Conservation (phyloP, 2,329 filamentous ascomycete genomes). For the Teratosphaeria epicoccoides region DNA sequence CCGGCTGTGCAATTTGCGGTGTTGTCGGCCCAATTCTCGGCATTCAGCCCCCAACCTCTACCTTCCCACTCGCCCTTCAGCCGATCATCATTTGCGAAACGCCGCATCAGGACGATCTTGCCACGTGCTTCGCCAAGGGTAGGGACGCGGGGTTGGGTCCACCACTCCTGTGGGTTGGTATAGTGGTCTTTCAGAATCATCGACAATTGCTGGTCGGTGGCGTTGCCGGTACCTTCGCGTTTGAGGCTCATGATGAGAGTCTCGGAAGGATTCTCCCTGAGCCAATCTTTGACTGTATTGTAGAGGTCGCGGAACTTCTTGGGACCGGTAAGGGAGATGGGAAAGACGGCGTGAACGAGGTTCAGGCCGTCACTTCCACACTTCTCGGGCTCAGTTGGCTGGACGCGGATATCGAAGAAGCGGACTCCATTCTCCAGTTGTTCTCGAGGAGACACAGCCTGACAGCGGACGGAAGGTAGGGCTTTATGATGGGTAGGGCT, state of each 20-base stretch:
- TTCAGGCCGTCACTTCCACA: constrained; percentile 51
- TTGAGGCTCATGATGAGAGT: constrained; percentile 80
- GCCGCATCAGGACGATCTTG: constrained; percentile 72
- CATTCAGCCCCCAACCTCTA: constrained; percentile 48
- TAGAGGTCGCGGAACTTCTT: constrained; percentile 71
- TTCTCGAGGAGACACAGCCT: constrained; percentile 63
- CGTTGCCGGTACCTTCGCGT: constrained; percentile 73
- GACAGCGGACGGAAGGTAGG: constrained; percentile 85
- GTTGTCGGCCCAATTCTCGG: constrained; percentile 73
- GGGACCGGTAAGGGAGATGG: constrained; percentile 69
- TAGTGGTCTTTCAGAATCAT: constrained; percentile 66
- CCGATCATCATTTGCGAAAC: constrained; percentile 53
- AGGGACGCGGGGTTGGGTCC: constrained; percentile 65
- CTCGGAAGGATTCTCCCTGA: constrained; percentile 68
- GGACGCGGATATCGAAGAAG: constrained; percentile 85
- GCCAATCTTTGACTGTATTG: constrained; percentile 56
- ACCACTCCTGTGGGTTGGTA: constrained; percentile 55
- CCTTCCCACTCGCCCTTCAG: constrained; percentile 43
- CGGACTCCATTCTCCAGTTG: constrained; percentile 86
- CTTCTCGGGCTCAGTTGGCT: constrained; percentile 49
- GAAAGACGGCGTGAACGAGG: constrained; percentile 85
- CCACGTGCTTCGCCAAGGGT: constrained; percentile 68
- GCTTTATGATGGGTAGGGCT: constrained; percentile 75
- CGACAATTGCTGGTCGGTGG: constrained; percentile 68
- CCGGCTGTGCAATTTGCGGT: constrained; percentile 65